These are phyloP conservation scores for Rhizoclosmatium sp. DNA, from an alignment of 192 early-diverging fungal genomes.

Conservation along the genomic window DNA sequence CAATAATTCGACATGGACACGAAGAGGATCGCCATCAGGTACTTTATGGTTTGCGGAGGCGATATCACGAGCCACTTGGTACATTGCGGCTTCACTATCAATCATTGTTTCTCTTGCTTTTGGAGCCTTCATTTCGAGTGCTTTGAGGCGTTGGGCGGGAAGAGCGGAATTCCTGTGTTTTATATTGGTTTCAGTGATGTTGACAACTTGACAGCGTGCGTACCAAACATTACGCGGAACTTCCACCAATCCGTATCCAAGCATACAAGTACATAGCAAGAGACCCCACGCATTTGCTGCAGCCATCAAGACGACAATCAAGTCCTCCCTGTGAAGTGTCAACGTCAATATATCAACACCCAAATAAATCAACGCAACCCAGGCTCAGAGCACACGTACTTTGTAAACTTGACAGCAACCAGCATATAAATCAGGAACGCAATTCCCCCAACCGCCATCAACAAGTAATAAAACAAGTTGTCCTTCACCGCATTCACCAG, in stretches of 20 bases:
- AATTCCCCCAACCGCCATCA: conserved; percentile 73
- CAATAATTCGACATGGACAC: conserved; percentile 69
- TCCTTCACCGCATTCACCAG: conserved; percentile 78
- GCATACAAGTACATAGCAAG: conserved; percentile 83
- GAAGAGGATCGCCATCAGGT: conserved; percentile 57
- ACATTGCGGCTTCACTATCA: conserved; percentile 84
- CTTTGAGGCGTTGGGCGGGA: conserved; percentile 63
- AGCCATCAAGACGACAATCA: conserved; percentile 88
- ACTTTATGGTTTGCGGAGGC: conserved; percentile 51
- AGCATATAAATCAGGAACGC: conserved; percentile 79
- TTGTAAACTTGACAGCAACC: conserved; percentile 47
- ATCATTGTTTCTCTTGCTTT: conserved; percentile 80
- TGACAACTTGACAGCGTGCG: background rate
- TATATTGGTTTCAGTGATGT: background rate
- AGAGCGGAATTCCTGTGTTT: conserved; percentile 55
- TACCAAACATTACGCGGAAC: conserved; percentile 89
- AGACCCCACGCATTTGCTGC: conserved; percentile 95
- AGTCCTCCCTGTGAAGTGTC: conserved; percentile 54
- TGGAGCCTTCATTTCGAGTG: conserved; percentile 73
- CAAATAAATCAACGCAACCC: too few relatives aligned
- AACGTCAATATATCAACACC: too few relatives aligned
- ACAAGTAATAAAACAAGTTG: conserved; percentile 83
- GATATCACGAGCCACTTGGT: conserved; percentile 64
- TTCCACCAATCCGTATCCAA: conserved; percentile 93
- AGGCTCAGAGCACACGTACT: background rate